Base-by-base conservation (phyloP, 352 stramenopile genomes). In the Paralagenidium karlingii region DNA sequence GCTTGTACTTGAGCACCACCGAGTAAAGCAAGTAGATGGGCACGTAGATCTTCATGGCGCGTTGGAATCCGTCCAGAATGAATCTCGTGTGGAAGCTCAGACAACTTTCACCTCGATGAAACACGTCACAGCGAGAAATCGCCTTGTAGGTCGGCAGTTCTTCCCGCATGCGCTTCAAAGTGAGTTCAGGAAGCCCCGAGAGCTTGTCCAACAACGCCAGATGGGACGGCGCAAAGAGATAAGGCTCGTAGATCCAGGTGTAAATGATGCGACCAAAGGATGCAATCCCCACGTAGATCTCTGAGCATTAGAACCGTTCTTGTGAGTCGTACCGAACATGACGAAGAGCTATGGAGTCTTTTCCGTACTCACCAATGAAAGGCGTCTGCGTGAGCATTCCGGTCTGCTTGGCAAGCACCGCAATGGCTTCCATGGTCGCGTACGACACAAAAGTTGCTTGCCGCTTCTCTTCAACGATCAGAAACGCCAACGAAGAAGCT, bases 21-120 rank as follows among this genome's bases (percentile, higher is more conserved):
- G 61, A 53, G 18, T 67, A 79, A 42, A 67, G 34, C 5, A 67
- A 34, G 54, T 75, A 84, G 55, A 84, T 80, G n/a, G 70, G 67
- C 12, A 80, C 47, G 42, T 81, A 78, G 15, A 84, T 41, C 24
- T 51, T 46, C 34, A 67, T 54, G 3, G 68, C 55, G 18, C 62
- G 58, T 27, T 33, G 57, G 49, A 82, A 63, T 15, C 58, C 53
- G 13, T 51, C 39, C 11, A 41, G 15, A 13, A 80, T 69, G 38
- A 62, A 63, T 9, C 53, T 29, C 1, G 29, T 12, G 46, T 84
- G 65, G 51, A 79, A 84, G 33, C 56, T 22, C 19, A 47, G 7
- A 43, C 70, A 84, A 13, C 49, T 60, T 18, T 45, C 44, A 15
- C 57, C 53, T 26, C 51, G 57, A 36, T 79, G 65, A 46, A 79